Percentiles rank a stretch among this genome's conserved stretches.
phyloP scores from a whole-genome alignment of 2,329 filamentous ascomycete species.

The Phoma sp. region DNA sequence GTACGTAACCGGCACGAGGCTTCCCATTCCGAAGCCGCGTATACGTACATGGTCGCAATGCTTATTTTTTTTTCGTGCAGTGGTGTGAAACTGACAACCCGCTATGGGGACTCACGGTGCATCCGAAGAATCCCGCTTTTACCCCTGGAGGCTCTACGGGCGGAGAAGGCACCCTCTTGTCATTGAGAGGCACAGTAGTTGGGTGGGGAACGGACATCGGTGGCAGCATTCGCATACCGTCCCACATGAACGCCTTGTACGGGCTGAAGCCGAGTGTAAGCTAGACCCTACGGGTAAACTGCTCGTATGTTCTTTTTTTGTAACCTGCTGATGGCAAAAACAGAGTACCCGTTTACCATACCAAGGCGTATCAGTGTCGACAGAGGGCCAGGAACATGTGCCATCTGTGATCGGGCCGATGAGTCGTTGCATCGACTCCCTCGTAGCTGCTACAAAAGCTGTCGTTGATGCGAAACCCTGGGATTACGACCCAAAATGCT shows the following conservation, averaged over 20 bases:
- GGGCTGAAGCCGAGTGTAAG: constrained; percentile 59
- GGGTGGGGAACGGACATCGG: constrained; percentile 67
- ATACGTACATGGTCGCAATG: constrained; percentile 41
- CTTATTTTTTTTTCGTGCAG: constrained; percentile 56
- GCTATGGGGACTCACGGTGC: constrained; percentile 64
- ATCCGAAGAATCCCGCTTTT: constrained; percentile 63
- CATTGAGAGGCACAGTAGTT: constrained; percentile 59
- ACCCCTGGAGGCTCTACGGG: constrained; percentile 65
- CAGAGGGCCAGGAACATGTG: constrained; percentile 69
- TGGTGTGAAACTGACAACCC: constrained; percentile 67
- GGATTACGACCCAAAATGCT: constrained; percentile 61
- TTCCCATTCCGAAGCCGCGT: not conserved
- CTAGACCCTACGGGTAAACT: constrained; percentile 2
- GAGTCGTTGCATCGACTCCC: constrained; percentile 58
- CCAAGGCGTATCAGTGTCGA: constrained; percentile 64
- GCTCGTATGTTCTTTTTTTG: not conserved
- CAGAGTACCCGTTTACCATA: constrained; percentile 66
- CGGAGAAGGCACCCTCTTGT: constrained; percentile 64
- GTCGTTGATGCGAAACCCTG: constrained; percentile 59
- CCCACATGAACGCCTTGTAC: constrained; percentile 65
- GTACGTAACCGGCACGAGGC: constrained; percentile 34
- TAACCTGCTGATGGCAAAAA: not conserved
- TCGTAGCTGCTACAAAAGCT: constrained; percentile 57
- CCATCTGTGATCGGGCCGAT: constrained; percentile 69
- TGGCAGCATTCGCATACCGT: constrained; percentile 64